Conservation (phyloP, 345 rosid species). For the Salix suchowensis region DNA sequence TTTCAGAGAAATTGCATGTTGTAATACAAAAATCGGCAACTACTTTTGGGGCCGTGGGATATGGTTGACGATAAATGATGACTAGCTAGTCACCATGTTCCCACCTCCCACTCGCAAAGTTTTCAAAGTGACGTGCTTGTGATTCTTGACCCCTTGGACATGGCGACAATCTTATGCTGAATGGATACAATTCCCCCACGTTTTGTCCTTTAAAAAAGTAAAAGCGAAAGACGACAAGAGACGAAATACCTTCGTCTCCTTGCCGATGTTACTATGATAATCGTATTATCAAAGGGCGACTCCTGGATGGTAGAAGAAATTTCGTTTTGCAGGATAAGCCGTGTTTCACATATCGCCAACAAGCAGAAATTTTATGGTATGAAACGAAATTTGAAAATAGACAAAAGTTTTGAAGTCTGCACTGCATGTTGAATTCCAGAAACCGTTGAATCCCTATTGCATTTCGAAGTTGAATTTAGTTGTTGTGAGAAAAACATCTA, state of each 20-base stretch:
- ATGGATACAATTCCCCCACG: too few species aligned
- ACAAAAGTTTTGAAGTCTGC: neutral
- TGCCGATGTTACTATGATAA: too few species aligned
- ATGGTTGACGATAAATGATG: neutral
- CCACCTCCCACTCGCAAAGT: neutral
- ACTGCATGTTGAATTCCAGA: too few species aligned
- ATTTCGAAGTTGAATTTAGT: neutral
- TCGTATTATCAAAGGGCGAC: neutral
- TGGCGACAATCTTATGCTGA: too few species aligned
- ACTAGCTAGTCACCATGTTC: neutral
- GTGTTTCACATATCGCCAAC: neutral
- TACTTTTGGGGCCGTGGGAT: neutral
- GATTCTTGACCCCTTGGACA: too few species aligned
- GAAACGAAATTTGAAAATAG: neutral
- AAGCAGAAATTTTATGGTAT: neutral
- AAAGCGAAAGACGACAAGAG: too few species aligned
- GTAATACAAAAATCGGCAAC: neutral
- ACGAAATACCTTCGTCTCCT: too few species aligned
- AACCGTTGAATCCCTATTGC: neutral
- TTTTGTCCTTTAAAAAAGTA: too few species aligned
- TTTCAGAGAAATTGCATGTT: neutral
- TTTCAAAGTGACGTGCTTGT: too few species aligned
- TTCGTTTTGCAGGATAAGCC: neutral
- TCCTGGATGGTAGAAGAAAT: neutral
- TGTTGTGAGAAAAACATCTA: constrained; percentile 4